Conservation (phyloP, 164 flowering plant genomes). For the Vitis amurensis region DNA sequence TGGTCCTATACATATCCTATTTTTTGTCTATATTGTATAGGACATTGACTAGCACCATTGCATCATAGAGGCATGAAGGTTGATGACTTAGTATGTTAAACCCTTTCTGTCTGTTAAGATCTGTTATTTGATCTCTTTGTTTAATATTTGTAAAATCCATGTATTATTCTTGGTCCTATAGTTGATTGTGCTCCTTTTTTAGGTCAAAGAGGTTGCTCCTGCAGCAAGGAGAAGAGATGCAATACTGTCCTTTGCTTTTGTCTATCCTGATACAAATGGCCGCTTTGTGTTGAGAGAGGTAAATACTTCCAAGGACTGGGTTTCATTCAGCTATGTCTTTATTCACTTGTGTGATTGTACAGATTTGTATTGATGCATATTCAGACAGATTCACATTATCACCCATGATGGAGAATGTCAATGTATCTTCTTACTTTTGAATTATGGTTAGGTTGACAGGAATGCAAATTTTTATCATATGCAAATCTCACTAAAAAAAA, state of each 20-base stretch:
- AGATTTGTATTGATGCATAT: too few relatives aligned
- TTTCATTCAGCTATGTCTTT: too few relatives aligned
- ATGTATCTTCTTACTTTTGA: too few relatives aligned
- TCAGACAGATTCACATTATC: not conserved
- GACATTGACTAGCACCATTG: too few relatives aligned
- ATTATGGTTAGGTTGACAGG: too few relatives aligned
- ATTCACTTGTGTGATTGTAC: too few relatives aligned
- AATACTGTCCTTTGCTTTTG: constrained; percentile 89
- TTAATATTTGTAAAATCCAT: not conserved
- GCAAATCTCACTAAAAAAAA: too few relatives aligned
- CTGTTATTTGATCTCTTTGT: not conserved
- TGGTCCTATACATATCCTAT: not conserved
- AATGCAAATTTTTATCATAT: too few relatives aligned
- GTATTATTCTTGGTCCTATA: not conserved
- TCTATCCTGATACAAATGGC: constrained; percentile 88
- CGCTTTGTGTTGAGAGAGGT: constrained; percentile 78
- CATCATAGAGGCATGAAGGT: too few relatives aligned
- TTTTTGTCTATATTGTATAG: too few relatives aligned
- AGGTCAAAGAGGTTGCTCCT: constrained; percentile 97
- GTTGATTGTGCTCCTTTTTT: constrained; percentile 13
- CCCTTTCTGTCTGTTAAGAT: too few relatives aligned
- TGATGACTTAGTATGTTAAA: too few relatives aligned
- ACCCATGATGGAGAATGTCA: not conserved
- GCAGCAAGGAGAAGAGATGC: constrained; percentile 92
- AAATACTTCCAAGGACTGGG: not conserved